A percentile compares a stretch with the other conserved stretches of the same genome.
Conservation (phyloP, 1,139 yeast species). For the Scheffersomyces cryptocercus region DNA sequence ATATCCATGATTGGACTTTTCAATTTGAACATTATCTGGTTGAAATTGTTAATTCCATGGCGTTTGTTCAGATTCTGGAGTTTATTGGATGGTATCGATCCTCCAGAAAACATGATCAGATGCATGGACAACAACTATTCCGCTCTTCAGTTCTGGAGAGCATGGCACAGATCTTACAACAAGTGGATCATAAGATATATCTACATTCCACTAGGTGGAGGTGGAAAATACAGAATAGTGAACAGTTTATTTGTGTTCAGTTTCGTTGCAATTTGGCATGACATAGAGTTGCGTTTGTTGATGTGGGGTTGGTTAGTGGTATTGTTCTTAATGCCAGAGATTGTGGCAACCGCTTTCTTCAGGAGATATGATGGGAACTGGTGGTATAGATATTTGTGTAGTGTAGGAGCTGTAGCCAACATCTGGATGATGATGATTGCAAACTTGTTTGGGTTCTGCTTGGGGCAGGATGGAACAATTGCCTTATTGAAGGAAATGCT, state of each 20-base stretch:
- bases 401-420: slow-evolving; percentile 81
- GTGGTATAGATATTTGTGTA: slow-evolving; percentile 84
- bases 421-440: slow-evolving; percentile 99
- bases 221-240: slow-evolving; percentile 63
- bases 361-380: slow-evolving; percentile 46
- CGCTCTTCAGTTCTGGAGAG: slow-evolving; percentile 94
- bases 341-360: slow-evolving; percentile 55
- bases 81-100: slow-evolving; percentile 84
- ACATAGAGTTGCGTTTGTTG: slow-evolving; percentile 79
- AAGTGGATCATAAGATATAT: slow-evolving; percentile 84
- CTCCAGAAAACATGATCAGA: slow-evolving; percentile 97
- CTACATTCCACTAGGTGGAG: slow-evolving; percentile 86
- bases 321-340: slow-evolving; percentile 84
- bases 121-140: slow-evolving; percentile 95
- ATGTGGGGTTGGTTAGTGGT: slow-evolving; percentile 98
- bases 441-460: slow-evolving; percentile 89
- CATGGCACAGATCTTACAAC: slow-evolving; percentile 96
- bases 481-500: slow-evolving; percentile 70
- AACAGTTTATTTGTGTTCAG: slow-evolving; percentile 89
- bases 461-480: slow-evolving; percentile 83
- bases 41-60: slow-evolving; percentile 93
- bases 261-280: slow-evolving; percentile 98
- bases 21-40: slow-evolving; percentile 89
- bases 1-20: slow-evolving; percentile 92
- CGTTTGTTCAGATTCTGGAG: slow-evolving; percentile 93